A percentile compares a stretch with the other conserved stretches of the same genome.
phyloP scores from a whole-genome alignment of 2,329 filamentous ascomycete genomes.

The Calonectria pauciramosa region DNA sequence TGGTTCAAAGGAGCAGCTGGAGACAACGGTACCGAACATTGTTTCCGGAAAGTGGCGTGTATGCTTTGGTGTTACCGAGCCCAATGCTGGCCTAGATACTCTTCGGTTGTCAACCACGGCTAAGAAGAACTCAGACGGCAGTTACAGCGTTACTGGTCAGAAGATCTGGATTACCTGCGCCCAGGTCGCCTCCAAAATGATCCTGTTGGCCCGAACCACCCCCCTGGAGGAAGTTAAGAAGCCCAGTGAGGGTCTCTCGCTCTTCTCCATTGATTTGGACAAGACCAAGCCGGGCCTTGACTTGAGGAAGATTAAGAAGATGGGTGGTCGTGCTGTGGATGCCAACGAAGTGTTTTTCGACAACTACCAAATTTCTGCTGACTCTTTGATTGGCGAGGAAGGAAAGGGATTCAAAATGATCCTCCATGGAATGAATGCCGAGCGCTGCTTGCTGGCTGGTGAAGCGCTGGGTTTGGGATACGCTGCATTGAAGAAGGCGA shows the following conservation, averaged over 20 bases:
- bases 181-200: conserved; percentile 86
- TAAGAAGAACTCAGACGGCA: conserved; percentile 63
- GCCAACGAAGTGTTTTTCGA: conserved; percentile 93
- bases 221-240: conserved; percentile 76
- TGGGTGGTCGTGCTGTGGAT: conserved; percentile 86
- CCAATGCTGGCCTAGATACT: conserved; percentile 84
- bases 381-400: conserved; percentile 78
- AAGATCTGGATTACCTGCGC: conserved; percentile 94
- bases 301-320: conserved; percentile 83
- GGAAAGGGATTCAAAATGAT: conserved; percentile 85
- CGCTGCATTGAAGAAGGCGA: conserved; percentile 73
- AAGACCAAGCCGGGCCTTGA: conserved; percentile 70
- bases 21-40: conserved; percentile 76
- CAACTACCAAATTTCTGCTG: conserved; percentile 75
- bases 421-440: conserved; percentile 85
- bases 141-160: conserved; percentile 79
- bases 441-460: conserved; percentile 81
- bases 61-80: conserved; percentile 86
- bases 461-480: conserved; percentile 87
- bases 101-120: conserved; percentile 78
- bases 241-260: conserved; percentile 80
- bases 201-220: conserved; percentile 83
- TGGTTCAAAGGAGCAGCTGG: conserved; percentile 74
- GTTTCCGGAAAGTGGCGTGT: conserved; percentile 79
- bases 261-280: conserved; percentile 87